Percentiles rank a stretch among this genome's conserved stretches.
phyloP scores from a whole-genome alignment of 192 early-diverging fungal species.

The Coemansia umbellata region DNA sequence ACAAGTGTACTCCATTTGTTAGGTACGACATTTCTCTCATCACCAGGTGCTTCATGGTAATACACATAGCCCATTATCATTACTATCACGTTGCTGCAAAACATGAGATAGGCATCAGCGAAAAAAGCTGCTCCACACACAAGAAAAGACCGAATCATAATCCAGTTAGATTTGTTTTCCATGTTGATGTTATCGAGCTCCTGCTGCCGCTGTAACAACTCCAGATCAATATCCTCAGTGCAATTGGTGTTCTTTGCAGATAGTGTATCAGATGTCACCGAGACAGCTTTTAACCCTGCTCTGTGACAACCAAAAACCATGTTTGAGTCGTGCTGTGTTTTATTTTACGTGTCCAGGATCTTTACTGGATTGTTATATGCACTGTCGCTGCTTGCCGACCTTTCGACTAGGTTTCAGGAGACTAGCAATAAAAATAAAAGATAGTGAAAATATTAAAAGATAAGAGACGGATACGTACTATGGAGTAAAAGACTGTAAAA shows the following conservation, averaged over 20 bases:
- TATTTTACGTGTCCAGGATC: too few species aligned
- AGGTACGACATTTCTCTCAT: conserved; percentile 54
- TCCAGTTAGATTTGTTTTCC: conserved; percentile 63
- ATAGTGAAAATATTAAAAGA: too few species aligned
- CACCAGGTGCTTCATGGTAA: conserved; percentile 41
- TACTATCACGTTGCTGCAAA: conserved; percentile 84
- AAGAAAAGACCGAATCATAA: conserved; percentile 68
- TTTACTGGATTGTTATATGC: too few species aligned
- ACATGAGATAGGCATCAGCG: conserved; percentile 92
- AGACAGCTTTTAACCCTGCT: too few species aligned
- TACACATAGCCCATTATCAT: conserved; percentile 80
- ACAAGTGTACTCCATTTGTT: conserved; percentile 71
- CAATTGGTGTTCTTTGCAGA: too few species aligned
- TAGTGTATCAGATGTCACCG: too few species aligned
- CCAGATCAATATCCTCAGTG: conserved; percentile 34
- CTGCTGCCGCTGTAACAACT: conserved; percentile 38
- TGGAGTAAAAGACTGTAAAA: too few species aligned
- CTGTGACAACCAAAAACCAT: neutral
- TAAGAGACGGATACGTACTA: too few species aligned
- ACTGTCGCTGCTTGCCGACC: too few species aligned
- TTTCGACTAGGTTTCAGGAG: too few species aligned
- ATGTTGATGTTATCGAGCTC: conserved; percentile 51
- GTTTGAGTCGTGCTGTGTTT: conserved; percentile 21
- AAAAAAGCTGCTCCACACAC: conserved; percentile 83
- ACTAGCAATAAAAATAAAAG: too few species aligned